These are phyloP conservation scores for Aaosphaeria pasadenensis DNA, from an alignment of 2,329 filamentous ascomycete species.

Conservation along the genomic window DNA sequence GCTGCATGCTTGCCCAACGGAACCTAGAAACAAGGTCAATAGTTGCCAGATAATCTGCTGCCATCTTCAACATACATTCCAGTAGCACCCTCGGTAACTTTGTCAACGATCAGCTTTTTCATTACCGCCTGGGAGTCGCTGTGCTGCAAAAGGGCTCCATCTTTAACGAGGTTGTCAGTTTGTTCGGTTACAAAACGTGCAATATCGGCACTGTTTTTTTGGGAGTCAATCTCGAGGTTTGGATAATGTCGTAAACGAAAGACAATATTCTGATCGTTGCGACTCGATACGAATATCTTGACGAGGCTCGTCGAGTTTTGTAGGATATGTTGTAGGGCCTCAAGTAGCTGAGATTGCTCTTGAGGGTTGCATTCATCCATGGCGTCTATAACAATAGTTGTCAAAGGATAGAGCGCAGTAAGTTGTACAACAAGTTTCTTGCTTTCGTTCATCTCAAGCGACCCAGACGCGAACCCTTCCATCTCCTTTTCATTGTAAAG, in stretches of 20 bases:
- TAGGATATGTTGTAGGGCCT: slow-evolving; percentile 10
- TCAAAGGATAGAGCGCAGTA: slow-evolving; percentile 10
- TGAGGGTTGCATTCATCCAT: slow-evolving; percentile 32
- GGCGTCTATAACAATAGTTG: slow-evolving; percentile 34
- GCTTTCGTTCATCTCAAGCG: slow-evolving; percentile 9
- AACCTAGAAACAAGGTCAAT: slow-evolving; percentile 22
- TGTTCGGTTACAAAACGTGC: slow-evolving; percentile 16
- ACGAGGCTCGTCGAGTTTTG: background rate
- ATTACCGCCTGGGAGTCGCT: slow-evolving; percentile 10
- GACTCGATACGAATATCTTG: slow-evolving; percentile 14
- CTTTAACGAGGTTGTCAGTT: slow-evolving; percentile 6
- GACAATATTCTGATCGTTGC: slow-evolving; percentile 22
- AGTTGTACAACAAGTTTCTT: slow-evolving; percentile 17
- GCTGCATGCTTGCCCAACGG: slow-evolving; percentile 28
- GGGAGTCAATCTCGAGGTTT: slow-evolving; percentile 22
- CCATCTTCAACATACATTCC: slow-evolving; percentile 24
- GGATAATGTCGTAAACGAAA: slow-evolving; percentile 13
- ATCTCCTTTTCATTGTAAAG: slow-evolving; percentile 10
- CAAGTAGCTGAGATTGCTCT: slow-evolving; percentile 15
- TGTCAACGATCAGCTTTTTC: slow-evolving; percentile 13
- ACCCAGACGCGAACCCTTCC: slow-evolving; percentile 12
- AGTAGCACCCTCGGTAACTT: slow-evolving; percentile 16
- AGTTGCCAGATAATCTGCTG: slow-evolving; percentile 5
- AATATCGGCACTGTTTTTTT: slow-evolving; percentile 27
- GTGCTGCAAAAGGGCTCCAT: slow-evolving; percentile 8